Conservation (phyloP, 345 rosid genomes). For the Lepidium aucheri region DNA sequence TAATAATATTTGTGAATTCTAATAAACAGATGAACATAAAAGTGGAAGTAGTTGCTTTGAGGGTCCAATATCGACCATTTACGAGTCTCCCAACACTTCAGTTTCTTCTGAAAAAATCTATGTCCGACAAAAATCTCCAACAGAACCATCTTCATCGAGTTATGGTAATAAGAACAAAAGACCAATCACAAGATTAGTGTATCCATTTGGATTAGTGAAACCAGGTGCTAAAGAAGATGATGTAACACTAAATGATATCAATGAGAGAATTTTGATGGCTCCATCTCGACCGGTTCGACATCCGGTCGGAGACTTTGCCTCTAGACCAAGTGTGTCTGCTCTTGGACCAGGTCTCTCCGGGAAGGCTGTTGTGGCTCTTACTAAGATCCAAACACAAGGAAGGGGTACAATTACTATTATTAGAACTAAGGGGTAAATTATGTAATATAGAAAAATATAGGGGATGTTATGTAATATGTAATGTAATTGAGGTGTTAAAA, state of each 20-base stretch:
- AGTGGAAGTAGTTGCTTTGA: conserved; percentile 38
- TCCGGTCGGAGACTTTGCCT: conserved; percentile 91
- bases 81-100: conserved; percentile 42
- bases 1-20: not conserved
- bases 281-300: conserved; percentile 85
- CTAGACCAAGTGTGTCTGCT: conserved; percentile 57
- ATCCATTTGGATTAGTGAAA: conserved; percentile 93
- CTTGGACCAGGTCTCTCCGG: conserved; percentile 83
- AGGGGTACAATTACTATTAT: conserved; percentile 96
- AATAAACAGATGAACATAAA: conserved; percentile 33
- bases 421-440: conserved; percentile 70
- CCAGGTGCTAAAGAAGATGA: conserved; percentile 88
- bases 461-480: not conserved
- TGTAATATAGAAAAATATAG: not conserved
- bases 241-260: conserved; percentile 74
- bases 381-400: conserved; percentile 87
- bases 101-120: conserved; percentile 6
- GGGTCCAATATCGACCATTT: conserved; percentile 28
- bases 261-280: conserved; percentile 70
- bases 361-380: conserved; percentile 86
- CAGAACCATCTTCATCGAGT: not conserved
- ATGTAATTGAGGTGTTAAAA: conserved; percentile 9
- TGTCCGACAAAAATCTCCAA: conserved; percentile 3
- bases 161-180: conserved; percentile 32
- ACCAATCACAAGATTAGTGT: conserved; percentile 49